Evolutionary conservation across 495 filamentous ascomycete species (phyloP).

Genomic region (Penicillium waksmanii): DNA sequence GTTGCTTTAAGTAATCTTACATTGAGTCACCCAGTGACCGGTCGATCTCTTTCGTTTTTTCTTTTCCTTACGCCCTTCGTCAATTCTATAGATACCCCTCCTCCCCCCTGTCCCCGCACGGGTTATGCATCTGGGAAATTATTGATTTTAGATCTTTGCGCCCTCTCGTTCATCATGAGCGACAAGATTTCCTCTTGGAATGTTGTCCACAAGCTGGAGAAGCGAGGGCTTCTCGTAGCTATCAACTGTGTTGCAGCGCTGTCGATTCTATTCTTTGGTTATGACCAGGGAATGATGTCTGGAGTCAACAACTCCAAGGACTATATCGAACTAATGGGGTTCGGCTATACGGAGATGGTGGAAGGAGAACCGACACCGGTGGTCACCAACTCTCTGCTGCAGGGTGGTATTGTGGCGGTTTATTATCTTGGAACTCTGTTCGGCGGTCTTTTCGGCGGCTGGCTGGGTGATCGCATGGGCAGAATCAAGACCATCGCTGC

Average conservation of each 20-base stretch:
- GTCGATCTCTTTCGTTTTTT: background rate
- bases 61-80: background rate
- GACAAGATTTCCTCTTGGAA: slow-evolving; percentile 57
- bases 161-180: slow-evolving; percentile 35
- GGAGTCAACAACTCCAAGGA: slow-evolving; percentile 70
- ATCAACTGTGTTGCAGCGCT: slow-evolving; percentile 67
- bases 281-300: slow-evolving; percentile 76
- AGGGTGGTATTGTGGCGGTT: slow-evolving; percentile 70
- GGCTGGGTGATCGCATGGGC: slow-evolving; percentile 63
- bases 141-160: background rate
- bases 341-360: slow-evolving; percentile 60
- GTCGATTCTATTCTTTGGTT: slow-evolving; percentile 64
- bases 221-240: slow-evolving; percentile 63
- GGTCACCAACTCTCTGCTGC: slow-evolving; percentile 62
- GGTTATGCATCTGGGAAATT: background rate
- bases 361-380: slow-evolving; percentile 51
- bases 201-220: slow-evolving; percentile 64
- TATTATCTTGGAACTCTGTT: slow-evolving; percentile 72
- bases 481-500: slow-evolving; percentile 64
- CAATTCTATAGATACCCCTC: background rate
- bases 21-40: background rate
- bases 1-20: background rate
- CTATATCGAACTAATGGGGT: slow-evolving; percentile 68
- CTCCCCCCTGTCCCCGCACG: background rate
- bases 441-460: slow-evolving; percentile 63